Conservation (phyloP, 2,329 filamentous ascomycete species). For the Bipolaris gigantea region DNA sequence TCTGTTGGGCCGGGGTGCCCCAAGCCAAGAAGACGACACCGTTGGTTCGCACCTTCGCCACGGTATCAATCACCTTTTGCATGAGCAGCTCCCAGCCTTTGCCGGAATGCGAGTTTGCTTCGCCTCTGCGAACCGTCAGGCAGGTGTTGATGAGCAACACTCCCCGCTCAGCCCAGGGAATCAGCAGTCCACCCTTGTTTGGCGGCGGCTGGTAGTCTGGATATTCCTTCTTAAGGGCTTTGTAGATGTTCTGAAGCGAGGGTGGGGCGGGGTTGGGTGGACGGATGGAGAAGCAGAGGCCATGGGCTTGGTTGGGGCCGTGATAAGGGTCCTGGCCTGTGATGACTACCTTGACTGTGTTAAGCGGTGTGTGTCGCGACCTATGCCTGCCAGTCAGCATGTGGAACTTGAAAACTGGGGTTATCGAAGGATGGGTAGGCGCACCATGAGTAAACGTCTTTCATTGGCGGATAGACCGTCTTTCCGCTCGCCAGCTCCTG, state of each 20-base stretch:
- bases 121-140: slow-evolving; percentile 86
- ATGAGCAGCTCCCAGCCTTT: slow-evolving; percentile 94
- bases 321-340: slow-evolving; percentile 97
- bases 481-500: slow-evolving; percentile 72
- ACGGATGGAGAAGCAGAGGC: slow-evolving; percentile 91
- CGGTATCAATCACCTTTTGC: slow-evolving; percentile 84
- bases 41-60: slow-evolving; percentile 71
- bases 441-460: slow-evolving; percentile 95
- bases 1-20: slow-evolving; percentile 81
- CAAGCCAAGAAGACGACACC: slow-evolving; percentile 96
- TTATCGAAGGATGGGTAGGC: slow-evolving; percentile 21
- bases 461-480: slow-evolving; percentile 82
- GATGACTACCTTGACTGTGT: slow-evolving; percentile 88
- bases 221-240: slow-evolving; percentile 83
- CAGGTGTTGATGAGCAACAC: slow-evolving; percentile 94
- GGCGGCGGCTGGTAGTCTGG: slow-evolving; percentile 75
- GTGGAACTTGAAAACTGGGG: no score
- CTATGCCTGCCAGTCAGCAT: slow-evolving; percentile 51
- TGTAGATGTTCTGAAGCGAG: slow-evolving; percentile 93
- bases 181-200: slow-evolving; percentile 79
- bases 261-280: slow-evolving; percentile 86
- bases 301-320: slow-evolving; percentile 92
- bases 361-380: slow-evolving; percentile 90
- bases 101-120: slow-evolving; percentile 82
- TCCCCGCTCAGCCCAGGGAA: slow-evolving; percentile 89